A percentile compares a stretch with the other conserved stretches of the same genome.
Evolutionary conservation across 1,284 basidiomycete species (phyloP).

Genomic region (Vanrija sp.): DNA sequence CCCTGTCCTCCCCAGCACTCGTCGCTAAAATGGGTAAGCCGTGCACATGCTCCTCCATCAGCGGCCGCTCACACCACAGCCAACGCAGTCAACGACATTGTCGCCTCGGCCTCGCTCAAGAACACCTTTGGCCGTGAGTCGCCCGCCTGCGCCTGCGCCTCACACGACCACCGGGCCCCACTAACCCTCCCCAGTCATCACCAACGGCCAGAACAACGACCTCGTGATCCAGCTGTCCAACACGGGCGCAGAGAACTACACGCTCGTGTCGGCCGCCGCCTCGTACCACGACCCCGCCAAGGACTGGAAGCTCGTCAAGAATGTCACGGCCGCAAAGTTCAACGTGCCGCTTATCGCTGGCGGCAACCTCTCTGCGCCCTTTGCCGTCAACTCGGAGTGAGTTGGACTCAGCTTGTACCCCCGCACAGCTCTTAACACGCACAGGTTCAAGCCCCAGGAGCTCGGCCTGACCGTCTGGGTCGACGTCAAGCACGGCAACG

Average conservation of each 20-base stretch:
- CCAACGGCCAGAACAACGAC: conserved; percentile 78
- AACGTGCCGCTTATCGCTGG: conserved; percentile 60
- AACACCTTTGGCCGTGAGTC: conserved; percentile 76
- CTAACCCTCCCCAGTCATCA: conserved; percentile 58
- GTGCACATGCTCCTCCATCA: not conserved
- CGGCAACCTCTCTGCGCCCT: conserved; percentile 67
- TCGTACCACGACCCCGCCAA: conserved; percentile 67
- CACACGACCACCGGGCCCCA: not conserved
- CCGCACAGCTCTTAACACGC: not conserved
- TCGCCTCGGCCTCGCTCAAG: conserved; percentile 66
- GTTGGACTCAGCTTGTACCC: conserved; percentile 38
- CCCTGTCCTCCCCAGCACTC: too few species aligned
- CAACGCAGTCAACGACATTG: conserved; percentile 47
- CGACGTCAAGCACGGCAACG: conserved; percentile 40
- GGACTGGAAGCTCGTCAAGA: conserved; percentile 59
- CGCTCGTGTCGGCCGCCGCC: conserved; percentile 65
- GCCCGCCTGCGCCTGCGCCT: not conserved
- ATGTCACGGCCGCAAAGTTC: conserved; percentile 63
- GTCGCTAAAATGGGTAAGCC: conserved; percentile 16
- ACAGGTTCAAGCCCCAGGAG: conserved; percentile 63
- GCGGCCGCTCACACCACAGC: not conserved
- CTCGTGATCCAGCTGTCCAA: conserved; percentile 68
- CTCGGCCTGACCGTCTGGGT: conserved; percentile 73
- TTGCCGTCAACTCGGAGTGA: conserved; percentile 76
- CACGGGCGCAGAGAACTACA: conserved; percentile 69